Base-by-base conservation (phyloP, 2,329 filamentous ascomycete genomes). In the Aschersonia sp. region DNA sequence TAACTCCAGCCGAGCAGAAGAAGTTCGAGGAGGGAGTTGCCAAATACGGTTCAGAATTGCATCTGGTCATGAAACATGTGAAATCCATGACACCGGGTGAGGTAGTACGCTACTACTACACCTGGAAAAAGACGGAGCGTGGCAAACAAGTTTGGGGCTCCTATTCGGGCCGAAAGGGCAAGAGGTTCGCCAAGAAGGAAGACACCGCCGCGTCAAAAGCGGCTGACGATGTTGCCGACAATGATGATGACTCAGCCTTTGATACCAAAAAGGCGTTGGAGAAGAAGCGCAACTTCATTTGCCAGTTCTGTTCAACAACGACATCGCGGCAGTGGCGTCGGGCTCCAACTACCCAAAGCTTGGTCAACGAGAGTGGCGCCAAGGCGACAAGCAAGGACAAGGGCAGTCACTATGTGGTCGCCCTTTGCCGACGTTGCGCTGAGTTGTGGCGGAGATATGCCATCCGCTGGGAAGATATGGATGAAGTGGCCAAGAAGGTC, bases 391-490 rank as follows among this genome's bases (percentile, higher is more conserved):
- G 76, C 56, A 89, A 88, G 63, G 87, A 95, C 54, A 94, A 90
- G 61, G 78, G 77, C 10, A 71, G 74, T 12, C 79, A 84, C 55
- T 79, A 84, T 37, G 77, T 94, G 14, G 76, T 89, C 45, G 89
- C 90, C 4, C 74, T 98, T 5, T 98, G 92, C 61, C 76, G 88
- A 49, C 81, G 90, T 50, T 98, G 92, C 59, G 89, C 89, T 30
- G 82, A 92, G 57, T 71, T 98, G 7, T 98, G 92, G 92, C 83
- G 92, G 45, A 86, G 90, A 53, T 98, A 98, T 63, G 90, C 84
- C 12, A 87, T 98, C 51, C 87, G 94, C 54, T 98, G 87, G 81
- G 92, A 97, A 63, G 87, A 94, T 54, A 76, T 88, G 11, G 92
- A 97, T 41, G 90, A 97, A 57, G 77, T 95, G 39, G 79, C 83